Conservation (phyloP, 78 protist genomes). For the Dictyostelium citrinum region DNA sequence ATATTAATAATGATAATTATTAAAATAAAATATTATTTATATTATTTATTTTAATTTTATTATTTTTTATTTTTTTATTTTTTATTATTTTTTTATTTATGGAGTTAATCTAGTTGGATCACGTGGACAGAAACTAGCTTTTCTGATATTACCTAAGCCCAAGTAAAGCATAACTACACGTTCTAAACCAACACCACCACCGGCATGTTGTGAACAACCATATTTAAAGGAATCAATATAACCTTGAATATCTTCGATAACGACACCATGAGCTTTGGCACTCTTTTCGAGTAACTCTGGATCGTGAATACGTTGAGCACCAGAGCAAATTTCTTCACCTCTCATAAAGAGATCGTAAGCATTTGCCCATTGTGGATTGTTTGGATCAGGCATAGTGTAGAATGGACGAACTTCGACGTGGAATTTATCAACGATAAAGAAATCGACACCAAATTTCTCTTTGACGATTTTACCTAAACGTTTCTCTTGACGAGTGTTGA, state of each 20-base stretch:
- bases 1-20: too few relatives aligned
- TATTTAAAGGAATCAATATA: slow-evolving; percentile 97
- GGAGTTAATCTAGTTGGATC: slow-evolving; percentile 87
- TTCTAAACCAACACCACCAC: slow-evolving; percentile 99
- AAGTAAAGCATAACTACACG: slow-evolving; percentile 96
- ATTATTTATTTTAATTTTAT: too few relatives aligned
- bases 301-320: slow-evolving; percentile 99
- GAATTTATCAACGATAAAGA: slow-evolving; percentile 97
- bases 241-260: slow-evolving; percentile 46
- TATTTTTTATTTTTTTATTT: too few relatives aligned
- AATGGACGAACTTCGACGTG: slow-evolving; percentile 97
- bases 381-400: slow-evolving; percentile 99
- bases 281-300: slow-evolving; percentile 83
- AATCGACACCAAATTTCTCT: slow-evolving; percentile 94
- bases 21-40: too few relatives aligned
- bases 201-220: slow-evolving; percentile 99
- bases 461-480: slow-evolving; percentile 93
- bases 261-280: slow-evolving; percentile 79
- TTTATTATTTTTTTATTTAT: neutral
- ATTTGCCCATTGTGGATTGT: slow-evolving; percentile 88
- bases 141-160: slow-evolving; percentile 95
- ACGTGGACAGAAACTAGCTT: slow-evolving; percentile 98
- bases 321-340: slow-evolving; percentile 99
- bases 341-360: slow-evolving; percentile 99
- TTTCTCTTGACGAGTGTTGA: slow-evolving; percentile 88